Percentiles rank a stretch among this genome's conserved stretches.
These are phyloP conservation scores for Monosporascus sp. DNA, from an alignment of 2,329 filamentous ascomycete genomes.

Conservation along the genomic window DNA sequence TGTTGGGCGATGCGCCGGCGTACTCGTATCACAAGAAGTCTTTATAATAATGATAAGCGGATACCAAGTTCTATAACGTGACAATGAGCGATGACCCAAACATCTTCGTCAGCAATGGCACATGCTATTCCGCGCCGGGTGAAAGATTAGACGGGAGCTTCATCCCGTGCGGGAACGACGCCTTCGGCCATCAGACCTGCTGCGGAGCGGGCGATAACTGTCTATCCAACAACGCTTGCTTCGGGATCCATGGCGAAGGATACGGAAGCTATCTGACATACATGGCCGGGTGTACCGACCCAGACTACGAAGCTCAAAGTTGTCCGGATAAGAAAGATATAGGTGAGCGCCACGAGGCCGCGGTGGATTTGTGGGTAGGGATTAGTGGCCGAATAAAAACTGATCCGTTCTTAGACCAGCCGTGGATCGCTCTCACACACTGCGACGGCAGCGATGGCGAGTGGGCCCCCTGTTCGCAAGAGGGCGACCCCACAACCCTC, in stretches of 20 bases:
- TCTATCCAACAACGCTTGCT: constrained; percentile 10
- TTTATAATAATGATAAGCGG: too few relatives aligned
- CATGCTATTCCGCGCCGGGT: constrained; percentile 10
- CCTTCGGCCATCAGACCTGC: constrained; percentile 11
- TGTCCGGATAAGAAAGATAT: constrained; percentile 8
- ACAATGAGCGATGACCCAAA: constrained; percentile 1
- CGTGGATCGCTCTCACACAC: constrained; percentile 11
- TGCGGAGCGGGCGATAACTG: constrained; percentile 12
- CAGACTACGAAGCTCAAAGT: constrained; percentile 6
- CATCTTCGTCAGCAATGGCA: constrained; percentile 11
- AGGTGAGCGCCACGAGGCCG: constrained; percentile 4
- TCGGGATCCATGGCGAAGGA: constrained; percentile 6
- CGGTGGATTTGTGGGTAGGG: too few relatives aligned
- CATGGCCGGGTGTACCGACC: constrained; percentile 12
- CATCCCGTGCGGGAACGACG: constrained; percentile 14
- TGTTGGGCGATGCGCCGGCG: too few relatives aligned
- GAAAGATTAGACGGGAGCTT: constrained; percentile 8
- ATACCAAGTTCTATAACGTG: too few relatives aligned
- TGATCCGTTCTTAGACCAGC: constrained; percentile 3
- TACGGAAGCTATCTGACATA: constrained; percentile 11
- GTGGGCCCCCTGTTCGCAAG: constrained; percentile 17
- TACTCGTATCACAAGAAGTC: too few relatives aligned
- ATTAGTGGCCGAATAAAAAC: not conserved
- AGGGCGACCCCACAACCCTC: constrained; percentile 12
- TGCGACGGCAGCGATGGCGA: constrained; percentile 8